Base-by-base conservation (phyloP, 2,329 filamentous ascomycete genomes). In the Neoarthrinium moseri region DNA sequence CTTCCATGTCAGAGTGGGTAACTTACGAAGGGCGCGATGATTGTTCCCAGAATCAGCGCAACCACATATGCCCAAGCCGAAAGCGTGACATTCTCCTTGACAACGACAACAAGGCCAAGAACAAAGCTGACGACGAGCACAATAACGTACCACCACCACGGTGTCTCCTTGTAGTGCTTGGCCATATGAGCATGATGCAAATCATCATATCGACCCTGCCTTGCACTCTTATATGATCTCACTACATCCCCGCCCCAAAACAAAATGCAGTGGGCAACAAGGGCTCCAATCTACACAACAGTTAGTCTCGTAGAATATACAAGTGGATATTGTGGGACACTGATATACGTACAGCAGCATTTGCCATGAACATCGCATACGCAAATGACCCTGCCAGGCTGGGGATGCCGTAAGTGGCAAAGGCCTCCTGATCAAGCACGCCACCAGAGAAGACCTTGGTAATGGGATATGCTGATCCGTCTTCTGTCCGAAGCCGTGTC, bases 201-300 rank as follows among this genome's bases (percentile, higher is more conserved):
- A 46, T 82, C 78, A 13, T 71, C 69, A 20, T 65, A 74, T 10
- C 52, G 60, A 4, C 72, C 71, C 4, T 61, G 54, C 17, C 50
- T 70, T 0, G 74, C 70, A n/a, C 63, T 72, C 54, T 71, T 73
- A 58, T 68, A 80, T 0, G 78, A 65, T 6, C 55, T 55, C 3
- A 64, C 37, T n/a, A 80, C 66, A 47, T 82, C 79, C 4, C 67
- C 66, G 4, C 78, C 74, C 75, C 75, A 81, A 55, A 83, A 82
- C 5, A 81, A 56, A 40, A 74, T 47, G 49, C 70, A 73, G 49
- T 82, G 78, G 3, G 67, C 57, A 22, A 81, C 63, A 20, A 81
- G 56, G 5, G 78, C 79, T 2, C 78, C 78, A 39, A 82, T 82
- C 70, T 76, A 47, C n/a, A 26, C 20, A 1, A 2, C 13, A 3